phyloP scores from a whole-genome alignment of 1,284 basidiomycete species.

The Microbotryomycetes sp. region DNA sequence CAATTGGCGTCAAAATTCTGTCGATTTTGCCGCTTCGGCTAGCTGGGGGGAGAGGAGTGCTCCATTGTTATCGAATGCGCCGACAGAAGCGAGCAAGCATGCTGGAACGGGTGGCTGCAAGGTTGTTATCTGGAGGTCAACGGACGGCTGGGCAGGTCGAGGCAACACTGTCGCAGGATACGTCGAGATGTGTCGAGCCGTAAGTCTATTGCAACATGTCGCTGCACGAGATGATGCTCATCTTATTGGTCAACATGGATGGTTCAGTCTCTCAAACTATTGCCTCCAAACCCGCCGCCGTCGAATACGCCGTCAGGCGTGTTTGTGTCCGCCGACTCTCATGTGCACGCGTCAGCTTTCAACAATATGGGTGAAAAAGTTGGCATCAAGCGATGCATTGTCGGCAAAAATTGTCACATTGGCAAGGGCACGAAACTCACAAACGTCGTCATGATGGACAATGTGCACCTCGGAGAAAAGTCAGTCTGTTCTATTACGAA shows the following conservation, averaged over 20 bases:
- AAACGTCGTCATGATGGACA: slow-evolving; percentile 83
- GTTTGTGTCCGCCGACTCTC: slow-evolving; percentile 65
- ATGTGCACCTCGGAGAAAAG: slow-evolving; percentile 81
- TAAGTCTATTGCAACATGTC: too few species aligned
- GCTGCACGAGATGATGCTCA: background rate
- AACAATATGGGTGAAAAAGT: slow-evolving; percentile 76
- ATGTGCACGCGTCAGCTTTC: slow-evolving; percentile 60
- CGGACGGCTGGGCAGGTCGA: slow-evolving; percentile 28
- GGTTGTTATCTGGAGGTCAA: slow-evolving; percentile 25
- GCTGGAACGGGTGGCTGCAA: slow-evolving; percentile 26
- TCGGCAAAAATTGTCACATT: slow-evolving; percentile 81
- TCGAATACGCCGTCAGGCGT: slow-evolving; percentile 23
- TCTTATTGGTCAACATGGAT: background rate
- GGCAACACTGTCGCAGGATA: slow-evolving; percentile 30
- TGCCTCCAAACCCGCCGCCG: slow-evolving; percentile 18
- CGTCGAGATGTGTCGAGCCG: slow-evolving; percentile 30
- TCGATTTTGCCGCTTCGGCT: background rate
- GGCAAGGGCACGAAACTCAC: slow-evolving; percentile 77
- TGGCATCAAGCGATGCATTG: slow-evolving; percentile 76
- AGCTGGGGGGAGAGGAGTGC: background rate
- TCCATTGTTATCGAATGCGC: background rate
- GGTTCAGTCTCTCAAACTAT: slow-evolving; percentile 16
- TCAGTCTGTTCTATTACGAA: slow-evolving; percentile 47
- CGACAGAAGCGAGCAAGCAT: background rate
- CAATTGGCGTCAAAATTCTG: background rate